Evolutionary conservation across 306 rosid genomes (phyloP).

Genomic region (Vicia villosa): DNA sequence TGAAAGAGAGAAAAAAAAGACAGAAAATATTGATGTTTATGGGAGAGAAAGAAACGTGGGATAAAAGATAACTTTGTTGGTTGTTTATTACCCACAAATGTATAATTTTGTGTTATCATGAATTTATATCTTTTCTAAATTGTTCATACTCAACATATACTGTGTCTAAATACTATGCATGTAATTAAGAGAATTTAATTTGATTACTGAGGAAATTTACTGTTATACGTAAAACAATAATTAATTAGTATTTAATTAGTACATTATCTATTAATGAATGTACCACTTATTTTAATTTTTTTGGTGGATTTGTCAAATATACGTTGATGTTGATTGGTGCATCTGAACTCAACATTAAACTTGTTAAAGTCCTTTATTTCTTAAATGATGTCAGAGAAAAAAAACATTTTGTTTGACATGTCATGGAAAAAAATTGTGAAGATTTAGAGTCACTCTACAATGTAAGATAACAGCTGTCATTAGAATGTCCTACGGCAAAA

Average conservation of each 20-base stretch:
- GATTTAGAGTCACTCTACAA: neutral
- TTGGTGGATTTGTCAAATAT: slow-evolving; percentile 22
- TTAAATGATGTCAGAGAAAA: neutral
- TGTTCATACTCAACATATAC: neutral
- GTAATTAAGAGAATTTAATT: slow-evolving; percentile 12
- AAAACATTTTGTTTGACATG: neutral
- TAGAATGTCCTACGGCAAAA: too few species aligned
- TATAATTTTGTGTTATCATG: slow-evolving; percentile 28
- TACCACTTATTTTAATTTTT: neutral
- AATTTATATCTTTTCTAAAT: slow-evolving; percentile 4
- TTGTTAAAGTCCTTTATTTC: slow-evolving; percentile 17
- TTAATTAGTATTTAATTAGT: neutral
- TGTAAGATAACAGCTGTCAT: too few species aligned
- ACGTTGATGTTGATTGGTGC: slow-evolving; percentile 32
- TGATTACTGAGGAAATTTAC: slow-evolving; percentile 24
- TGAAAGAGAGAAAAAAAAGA: slow-evolving; percentile 43
- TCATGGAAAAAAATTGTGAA: neutral
- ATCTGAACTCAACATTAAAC: neutral
- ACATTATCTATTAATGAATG: neutral
- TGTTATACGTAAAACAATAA: neutral
- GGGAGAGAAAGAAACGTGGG: slow-evolving; percentile 67
- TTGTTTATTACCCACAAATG: slow-evolving; percentile 43
- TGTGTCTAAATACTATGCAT: slow-evolving; percentile 37
- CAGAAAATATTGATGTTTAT: slow-evolving; percentile 51
- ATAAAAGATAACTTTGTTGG: slow-evolving; percentile 59